Evolutionary conservation across 495 filamentous ascomycete genomes (phyloP).

Genomic region (Clohesyomyces aquaticus): DNA sequence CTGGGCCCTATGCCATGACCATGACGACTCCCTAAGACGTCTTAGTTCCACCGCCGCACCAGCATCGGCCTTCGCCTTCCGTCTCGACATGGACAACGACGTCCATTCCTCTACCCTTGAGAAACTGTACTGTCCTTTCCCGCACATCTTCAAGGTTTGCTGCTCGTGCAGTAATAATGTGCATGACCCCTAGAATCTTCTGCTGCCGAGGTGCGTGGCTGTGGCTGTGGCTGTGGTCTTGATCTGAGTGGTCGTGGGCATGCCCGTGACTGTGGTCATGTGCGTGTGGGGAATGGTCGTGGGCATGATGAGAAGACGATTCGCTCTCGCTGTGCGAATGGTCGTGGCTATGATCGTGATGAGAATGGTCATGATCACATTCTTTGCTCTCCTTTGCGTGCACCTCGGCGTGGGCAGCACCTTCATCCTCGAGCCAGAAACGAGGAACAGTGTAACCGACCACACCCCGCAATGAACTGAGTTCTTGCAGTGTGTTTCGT

Average conservation of each 20-base stretch:
- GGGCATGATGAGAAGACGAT: conserved; percentile 31
- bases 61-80: conserved; percentile 47
- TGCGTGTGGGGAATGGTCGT: conserved; percentile 14
- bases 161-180: conserved; percentile 43
- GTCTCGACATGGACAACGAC: conserved; percentile 50
- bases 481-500: conserved; percentile 79
- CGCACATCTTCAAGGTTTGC: conserved; percentile 50
- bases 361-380: conserved; percentile 31
- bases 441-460: conserved; percentile 83
- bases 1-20: no score
- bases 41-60: conserved; percentile 47
- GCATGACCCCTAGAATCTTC: conserved; percentile 49
- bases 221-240: conserved; percentile 31
- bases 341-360: conserved; percentile 10
- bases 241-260: conserved; percentile 32
- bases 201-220: conserved; percentile 31
- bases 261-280: conserved; percentile 22
- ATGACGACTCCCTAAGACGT: conserved; percentile 1
- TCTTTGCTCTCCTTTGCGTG: conserved; percentile 43
- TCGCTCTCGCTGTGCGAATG: conserved; percentile 17
- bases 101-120: conserved; percentile 45
- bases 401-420: conserved; percentile 47
- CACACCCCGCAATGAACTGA: conserved; percentile 82
- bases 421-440: conserved; percentile 88
- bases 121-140: conserved; percentile 44